These are phyloP conservation scores for Aspergillus ellipticus DNA, from an alignment of 495 filamentous ascomycete genomes.

Conservation along the genomic window DNA sequence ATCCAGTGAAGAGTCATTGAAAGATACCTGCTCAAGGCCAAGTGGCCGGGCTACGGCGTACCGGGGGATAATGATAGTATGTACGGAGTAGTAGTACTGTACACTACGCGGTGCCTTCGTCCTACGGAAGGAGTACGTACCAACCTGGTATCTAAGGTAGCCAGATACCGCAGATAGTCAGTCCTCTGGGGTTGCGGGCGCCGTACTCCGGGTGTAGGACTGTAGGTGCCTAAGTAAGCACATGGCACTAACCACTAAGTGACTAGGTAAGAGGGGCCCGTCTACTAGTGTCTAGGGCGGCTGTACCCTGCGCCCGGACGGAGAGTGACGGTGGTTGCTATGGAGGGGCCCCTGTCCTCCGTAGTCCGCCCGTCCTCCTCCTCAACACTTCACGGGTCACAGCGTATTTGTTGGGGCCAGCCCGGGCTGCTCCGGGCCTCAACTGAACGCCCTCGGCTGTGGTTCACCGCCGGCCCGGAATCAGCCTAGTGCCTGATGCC, in stretches of 20 bases:
- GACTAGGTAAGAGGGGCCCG: too few species aligned
- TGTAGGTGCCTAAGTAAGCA: too few species aligned
- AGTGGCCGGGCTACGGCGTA: too few species aligned
- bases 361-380: too few species aligned
- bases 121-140: not conserved
- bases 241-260: too few species aligned
- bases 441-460: constrained; percentile 17
- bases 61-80: too few species aligned
- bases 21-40: too few species aligned
- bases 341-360: not conserved
- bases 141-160: not conserved
- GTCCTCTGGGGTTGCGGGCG: not conserved
- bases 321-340: not conserved
- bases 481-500: constrained; percentile 5
- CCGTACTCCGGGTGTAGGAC: not conserved
- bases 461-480: constrained; percentile 16
- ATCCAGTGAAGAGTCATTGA: too few species aligned
- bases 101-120: too few species aligned
- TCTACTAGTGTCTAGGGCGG: too few species aligned
- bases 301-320: not conserved
- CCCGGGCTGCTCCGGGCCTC: constrained; percentile 22
- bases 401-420: not conserved
- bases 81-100: too few species aligned
- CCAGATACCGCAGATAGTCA: too few species aligned
- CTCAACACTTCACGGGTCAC: not conserved